phyloP scores from a whole-genome alignment of 2,329 filamentous ascomycete genomes.

The Colletotrichum magnum region DNA sequence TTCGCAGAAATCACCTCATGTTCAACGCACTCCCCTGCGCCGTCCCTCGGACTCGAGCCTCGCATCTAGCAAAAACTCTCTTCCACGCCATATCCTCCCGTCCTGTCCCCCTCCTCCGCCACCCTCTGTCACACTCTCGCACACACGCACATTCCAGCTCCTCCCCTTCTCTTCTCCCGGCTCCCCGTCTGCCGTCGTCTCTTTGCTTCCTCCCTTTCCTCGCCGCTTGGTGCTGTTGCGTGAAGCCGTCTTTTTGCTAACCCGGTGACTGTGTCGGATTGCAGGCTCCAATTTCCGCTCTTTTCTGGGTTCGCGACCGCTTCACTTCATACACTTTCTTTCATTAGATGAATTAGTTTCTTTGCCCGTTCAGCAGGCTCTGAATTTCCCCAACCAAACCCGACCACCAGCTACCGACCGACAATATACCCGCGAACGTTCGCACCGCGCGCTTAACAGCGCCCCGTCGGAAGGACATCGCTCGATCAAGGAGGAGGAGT shows the following conservation, averaged over 20 bases:
- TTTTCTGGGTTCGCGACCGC: slow-evolving; percentile 42
- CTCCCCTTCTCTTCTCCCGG: slow-evolving; percentile 38
- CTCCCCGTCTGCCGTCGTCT: slow-evolving; percentile 35
- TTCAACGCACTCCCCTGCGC: slow-evolving; percentile 52
- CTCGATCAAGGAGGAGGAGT: slow-evolving; percentile 22
- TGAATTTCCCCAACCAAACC: slow-evolving; percentile 55
- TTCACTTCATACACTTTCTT: slow-evolving; percentile 47
- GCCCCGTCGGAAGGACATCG: not conserved
- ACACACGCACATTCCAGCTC: slow-evolving; percentile 29
- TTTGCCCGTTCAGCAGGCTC: slow-evolving; percentile 67
- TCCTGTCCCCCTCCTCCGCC: slow-evolving; percentile 42
- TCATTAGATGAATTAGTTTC: slow-evolving; percentile 48
- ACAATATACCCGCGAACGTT: slow-evolving; percentile 28
- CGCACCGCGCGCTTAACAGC: slow-evolving; percentile 10
- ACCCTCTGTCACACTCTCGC: slow-evolving; percentile 32
- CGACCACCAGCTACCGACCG: slow-evolving; percentile 9
- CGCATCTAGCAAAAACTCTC: slow-evolving; percentile 45
- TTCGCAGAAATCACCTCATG: slow-evolving; percentile 46
- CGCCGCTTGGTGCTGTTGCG: slow-evolving; percentile 53
- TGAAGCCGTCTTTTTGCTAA: slow-evolving; percentile 37
- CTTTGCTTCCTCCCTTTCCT: slow-evolving; percentile 25
- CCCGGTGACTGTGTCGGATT: slow-evolving; percentile 43
- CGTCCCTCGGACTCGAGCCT: slow-evolving; percentile 29
- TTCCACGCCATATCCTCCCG: slow-evolving; percentile 26
- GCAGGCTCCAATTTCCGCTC: slow-evolving; percentile 53